A percentile compares a stretch with the other conserved stretches of the same genome.
Conservation (phyloP, 2,329 filamentous ascomycete species). For the Aspergillus neoniger region DNA sequence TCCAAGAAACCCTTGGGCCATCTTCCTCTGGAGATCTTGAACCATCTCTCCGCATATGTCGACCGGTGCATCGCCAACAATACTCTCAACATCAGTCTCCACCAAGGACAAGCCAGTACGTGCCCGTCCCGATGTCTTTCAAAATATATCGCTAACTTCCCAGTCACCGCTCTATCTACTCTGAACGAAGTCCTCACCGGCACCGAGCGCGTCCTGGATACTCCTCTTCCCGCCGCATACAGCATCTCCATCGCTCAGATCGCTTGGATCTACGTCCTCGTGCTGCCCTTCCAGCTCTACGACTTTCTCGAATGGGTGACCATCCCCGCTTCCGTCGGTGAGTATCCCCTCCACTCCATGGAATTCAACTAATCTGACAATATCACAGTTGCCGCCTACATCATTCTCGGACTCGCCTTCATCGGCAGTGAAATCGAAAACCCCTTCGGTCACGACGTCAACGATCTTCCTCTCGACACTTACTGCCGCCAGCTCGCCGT, state of each 20-base stretch:
- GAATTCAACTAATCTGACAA: conserved; percentile 11
- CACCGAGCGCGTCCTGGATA: conserved; percentile 77
- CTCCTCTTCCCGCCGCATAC: conserved; percentile 80
- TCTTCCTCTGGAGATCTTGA: conserved; percentile 78
- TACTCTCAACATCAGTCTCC: conserved; percentile 38
- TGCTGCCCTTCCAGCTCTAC: conserved; percentile 79
- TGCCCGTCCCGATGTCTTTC: not conserved
- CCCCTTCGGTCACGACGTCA: conserved; percentile 80
- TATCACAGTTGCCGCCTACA: conserved; percentile 64
- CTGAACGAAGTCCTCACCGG: conserved; percentile 73
- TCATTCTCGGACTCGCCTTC: conserved; percentile 74
- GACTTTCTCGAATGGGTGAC: conserved; percentile 67
- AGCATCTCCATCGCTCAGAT: conserved; percentile 83
- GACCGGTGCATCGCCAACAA: conserved; percentile 58
- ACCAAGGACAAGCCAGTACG: conserved; percentile 43
- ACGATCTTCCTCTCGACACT: conserved; percentile 73
- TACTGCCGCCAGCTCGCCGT: conserved; percentile 74
- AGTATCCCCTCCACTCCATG: conserved; percentile 4
- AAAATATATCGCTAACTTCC: conserved; percentile 8
- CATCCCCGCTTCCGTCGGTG: conserved; percentile 70
- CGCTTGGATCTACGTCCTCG: conserved; percentile 78
- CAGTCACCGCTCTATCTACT: conserved; percentile 60
- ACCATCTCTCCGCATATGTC: conserved; percentile 67
- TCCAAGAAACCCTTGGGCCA: conserved; percentile 74
- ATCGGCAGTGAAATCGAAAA: conserved; percentile 85